A percentile compares a stretch with the other conserved stretches of the same genome.
Conservation (phyloP, 257 asterid genomes). For the Henckelia pumila region DNA sequence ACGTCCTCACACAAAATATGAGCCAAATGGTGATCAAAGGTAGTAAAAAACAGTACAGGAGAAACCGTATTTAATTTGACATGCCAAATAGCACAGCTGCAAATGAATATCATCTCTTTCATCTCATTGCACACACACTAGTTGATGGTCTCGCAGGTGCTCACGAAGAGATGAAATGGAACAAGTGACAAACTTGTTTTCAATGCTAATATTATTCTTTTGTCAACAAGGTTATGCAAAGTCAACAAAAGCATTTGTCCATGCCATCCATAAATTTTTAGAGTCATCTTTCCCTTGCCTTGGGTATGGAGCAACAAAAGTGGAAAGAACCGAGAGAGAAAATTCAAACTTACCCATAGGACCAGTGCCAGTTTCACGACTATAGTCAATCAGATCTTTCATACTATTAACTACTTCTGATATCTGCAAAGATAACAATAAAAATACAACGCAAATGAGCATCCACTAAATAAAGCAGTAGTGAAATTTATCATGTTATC, state of each 20-base stretch:
- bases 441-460: constrained; percentile 4
- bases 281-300: constrained; percentile 3
- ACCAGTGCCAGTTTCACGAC: constrained; percentile 86
- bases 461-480: not conserved
- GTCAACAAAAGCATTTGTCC: not conserved
- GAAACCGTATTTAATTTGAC: not conserved
- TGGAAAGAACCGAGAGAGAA: constrained; percentile 16
- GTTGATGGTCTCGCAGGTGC: not conserved
- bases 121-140: no score
- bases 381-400: constrained; percentile 96
- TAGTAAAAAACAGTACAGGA: not conserved
- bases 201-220: not conserved
- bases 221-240: not conserved
- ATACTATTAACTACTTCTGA: constrained; percentile 99
- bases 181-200: constrained; percentile 40
- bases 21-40: not conserved
- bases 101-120: not conserved
- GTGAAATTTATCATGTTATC: not conserved
- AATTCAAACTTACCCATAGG: constrained; percentile 81
- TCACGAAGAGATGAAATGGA: not conserved
- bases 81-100: not conserved
- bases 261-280: not conserved
- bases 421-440: constrained; percentile 58
- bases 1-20: not conserved
- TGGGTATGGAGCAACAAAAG: not conserved